These are phyloP conservation scores for Heterobasidion irregulare DNA, from an alignment of 1,284 basidiomycete species.

Conservation along the genomic window DNA sequence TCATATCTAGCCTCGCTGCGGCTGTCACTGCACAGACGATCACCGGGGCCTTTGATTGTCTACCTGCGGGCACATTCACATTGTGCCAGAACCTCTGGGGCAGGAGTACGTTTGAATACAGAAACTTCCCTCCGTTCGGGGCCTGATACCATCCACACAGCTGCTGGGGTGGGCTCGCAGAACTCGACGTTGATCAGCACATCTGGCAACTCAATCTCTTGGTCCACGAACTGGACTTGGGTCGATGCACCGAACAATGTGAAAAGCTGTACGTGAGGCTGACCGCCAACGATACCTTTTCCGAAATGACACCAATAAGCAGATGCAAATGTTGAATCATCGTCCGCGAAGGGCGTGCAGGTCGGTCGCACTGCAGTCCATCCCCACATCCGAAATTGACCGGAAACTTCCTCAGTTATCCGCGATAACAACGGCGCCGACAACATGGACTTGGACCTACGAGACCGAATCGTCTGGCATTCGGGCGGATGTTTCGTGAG, in stretches of 20 bases:
- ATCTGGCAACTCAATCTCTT: constrained; percentile 34
- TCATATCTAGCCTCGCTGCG: constrained; percentile 10
- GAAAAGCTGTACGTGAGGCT: constrained; percentile 39
- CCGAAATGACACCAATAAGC: background rate
- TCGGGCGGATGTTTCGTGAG: constrained; percentile 47
- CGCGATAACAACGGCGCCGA: constrained; percentile 35
- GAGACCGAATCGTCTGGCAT: constrained; percentile 33
- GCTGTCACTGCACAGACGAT: constrained; percentile 23
- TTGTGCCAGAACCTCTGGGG: constrained; percentile 56
- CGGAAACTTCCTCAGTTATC: constrained; percentile 23
- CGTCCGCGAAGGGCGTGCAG: constrained; percentile 38
- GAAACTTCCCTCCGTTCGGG: background rate
- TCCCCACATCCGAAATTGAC: too few species aligned
- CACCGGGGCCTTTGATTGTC: constrained; percentile 34
- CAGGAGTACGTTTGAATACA: constrained; percentile 20
- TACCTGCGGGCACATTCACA: constrained; percentile 36
- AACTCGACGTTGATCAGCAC: constrained; percentile 37
- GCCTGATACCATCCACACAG: background rate
- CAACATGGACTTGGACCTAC: constrained; percentile 44
- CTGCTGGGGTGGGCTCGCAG: constrained; percentile 40
- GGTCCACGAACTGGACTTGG: constrained; percentile 52
- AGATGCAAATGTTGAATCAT: constrained; percentile 34
- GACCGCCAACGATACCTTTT: background rate
- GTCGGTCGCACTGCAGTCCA: constrained; percentile 13
- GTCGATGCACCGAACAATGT: constrained; percentile 42